Evolutionary conservation across 306 rosid genomes (phyloP).

Genomic region (Pterocarpus santalinus): DNA sequence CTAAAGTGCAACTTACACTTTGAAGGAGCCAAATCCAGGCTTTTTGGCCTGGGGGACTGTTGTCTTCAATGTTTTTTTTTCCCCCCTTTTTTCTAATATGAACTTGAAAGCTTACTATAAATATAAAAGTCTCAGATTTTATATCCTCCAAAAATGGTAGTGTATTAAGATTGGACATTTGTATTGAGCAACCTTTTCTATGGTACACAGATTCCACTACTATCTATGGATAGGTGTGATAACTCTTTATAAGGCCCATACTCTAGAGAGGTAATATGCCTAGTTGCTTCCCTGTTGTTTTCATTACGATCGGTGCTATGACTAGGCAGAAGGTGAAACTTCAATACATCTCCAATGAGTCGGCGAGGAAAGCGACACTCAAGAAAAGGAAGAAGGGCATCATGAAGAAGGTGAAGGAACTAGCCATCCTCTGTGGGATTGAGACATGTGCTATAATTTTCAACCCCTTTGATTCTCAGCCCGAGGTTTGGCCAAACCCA

Average conservation of each 20-base stretch:
- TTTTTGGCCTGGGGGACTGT: no score
- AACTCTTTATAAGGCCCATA: conserved; percentile 19
- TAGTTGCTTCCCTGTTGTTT: background rate
- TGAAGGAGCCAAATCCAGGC: no score
- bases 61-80: no score
- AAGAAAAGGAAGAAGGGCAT: conserved; percentile 78
- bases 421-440: conserved; percentile 67
- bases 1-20: no score
- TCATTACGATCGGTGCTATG: background rate
- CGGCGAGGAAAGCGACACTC: conserved; percentile 64
- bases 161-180: background rate
- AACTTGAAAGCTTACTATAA: background rate
- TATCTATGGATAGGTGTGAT: background rate
- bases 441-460: conserved; percentile 66
- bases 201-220: background rate
- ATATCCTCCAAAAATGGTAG: background rate
- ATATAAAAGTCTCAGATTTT: background rate
- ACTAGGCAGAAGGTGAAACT: conserved; percentile 59
- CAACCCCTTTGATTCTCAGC: conserved; percentile 54
- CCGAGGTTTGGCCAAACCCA: conserved; percentile 64
- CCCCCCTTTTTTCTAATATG: no score
- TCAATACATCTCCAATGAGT: conserved; percentile 49
- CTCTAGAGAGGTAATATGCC: no score
- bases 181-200: background rate
- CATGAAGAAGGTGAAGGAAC: conserved; percentile 65